A percentile compares a stretch with the other conserved stretches of the same genome.
These are phyloP conservation scores for Paraglomus occultum DNA, from an alignment of 192 early-diverging fungal species.

Conservation along the genomic window DNA sequence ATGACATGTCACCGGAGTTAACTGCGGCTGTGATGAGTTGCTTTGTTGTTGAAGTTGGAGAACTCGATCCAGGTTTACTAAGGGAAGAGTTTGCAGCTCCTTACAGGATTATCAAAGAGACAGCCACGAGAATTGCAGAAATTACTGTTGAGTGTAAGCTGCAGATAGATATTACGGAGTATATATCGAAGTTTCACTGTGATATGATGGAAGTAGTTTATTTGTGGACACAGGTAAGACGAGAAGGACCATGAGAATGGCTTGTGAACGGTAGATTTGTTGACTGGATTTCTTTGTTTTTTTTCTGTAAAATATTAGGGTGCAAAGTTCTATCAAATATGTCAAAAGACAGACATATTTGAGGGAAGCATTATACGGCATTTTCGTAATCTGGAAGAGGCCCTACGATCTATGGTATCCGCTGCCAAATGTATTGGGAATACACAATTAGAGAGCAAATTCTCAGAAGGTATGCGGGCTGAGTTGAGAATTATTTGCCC, in stretches of 20 bases:
- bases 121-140: constrained; percentile 79
- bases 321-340: constrained; percentile 91
- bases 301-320: constrained; percentile 48
- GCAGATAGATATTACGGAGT: constrained; percentile 82
- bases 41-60: constrained; percentile 80
- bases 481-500: background rate
- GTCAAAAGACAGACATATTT: constrained; percentile 92
- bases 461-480: constrained; percentile 69
- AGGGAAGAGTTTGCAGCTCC: constrained; percentile 79
- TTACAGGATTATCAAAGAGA: constrained; percentile 78
- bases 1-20: constrained; percentile 87
- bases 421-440: constrained; percentile 96
- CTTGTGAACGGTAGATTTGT: no score
- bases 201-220: constrained; percentile 95
- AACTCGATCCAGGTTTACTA: constrained; percentile 49
- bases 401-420: constrained; percentile 83
- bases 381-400: constrained; percentile 87
- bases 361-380: constrained; percentile 92
- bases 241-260: background rate
- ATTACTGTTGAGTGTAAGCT: constrained; percentile 89
- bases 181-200: constrained; percentile 78
- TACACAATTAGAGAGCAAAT: constrained; percentile 89
- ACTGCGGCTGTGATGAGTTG: constrained; percentile 84
- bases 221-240: constrained; percentile 70
- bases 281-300: background rate